phyloP scores from a whole-genome alignment of 768 basidiomycete genomes.

The Boletales sp. region DNA sequence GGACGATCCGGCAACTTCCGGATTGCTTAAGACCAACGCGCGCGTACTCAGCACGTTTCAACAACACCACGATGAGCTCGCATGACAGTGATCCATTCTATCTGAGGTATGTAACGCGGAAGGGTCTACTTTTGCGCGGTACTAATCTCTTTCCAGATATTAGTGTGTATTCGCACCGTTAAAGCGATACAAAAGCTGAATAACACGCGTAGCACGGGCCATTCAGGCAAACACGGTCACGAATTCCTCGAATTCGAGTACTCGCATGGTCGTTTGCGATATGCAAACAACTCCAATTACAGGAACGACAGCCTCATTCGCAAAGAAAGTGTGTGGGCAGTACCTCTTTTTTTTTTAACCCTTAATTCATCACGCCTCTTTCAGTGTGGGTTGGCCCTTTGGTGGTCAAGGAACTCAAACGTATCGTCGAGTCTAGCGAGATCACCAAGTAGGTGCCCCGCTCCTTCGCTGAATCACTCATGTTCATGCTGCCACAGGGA shows the following conservation, averaged over 20 bases:
- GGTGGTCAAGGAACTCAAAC: conserved; percentile 91
- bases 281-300: conserved; percentile 99
- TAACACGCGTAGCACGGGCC: conserved; percentile 58
- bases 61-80: conserved; percentile 15
- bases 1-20: conserved; percentile 18
- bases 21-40: neutral
- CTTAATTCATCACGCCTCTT: neutral
- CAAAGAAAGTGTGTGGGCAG: conserved; percentile 83
- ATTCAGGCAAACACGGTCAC: conserved; percentile 96
- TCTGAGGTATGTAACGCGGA: conserved; percentile 49
- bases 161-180: conserved; percentile 37
- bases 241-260: conserved; percentile 99
- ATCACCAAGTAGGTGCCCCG: conserved; percentile 71
- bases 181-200: neutral
- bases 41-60: neutral
- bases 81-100: conserved; percentile 76
- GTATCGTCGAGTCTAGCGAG: conserved; percentile 89
- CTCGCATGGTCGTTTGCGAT: conserved; percentile 91
- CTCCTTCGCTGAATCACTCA: neutral
- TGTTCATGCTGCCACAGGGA: conserved; percentile 56
- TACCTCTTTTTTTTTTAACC: neutral
- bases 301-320: conserved; percentile 95
- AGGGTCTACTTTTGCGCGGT: neutral
- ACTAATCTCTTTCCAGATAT: conserved; percentile 38
- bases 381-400: conserved; percentile 93